Percentiles rank a stretch among this genome's conserved stretches.
Evolutionary conservation across 1,284 basidiomycete genomes (phyloP).

Genomic region (Trametes hirsuta): DNA sequence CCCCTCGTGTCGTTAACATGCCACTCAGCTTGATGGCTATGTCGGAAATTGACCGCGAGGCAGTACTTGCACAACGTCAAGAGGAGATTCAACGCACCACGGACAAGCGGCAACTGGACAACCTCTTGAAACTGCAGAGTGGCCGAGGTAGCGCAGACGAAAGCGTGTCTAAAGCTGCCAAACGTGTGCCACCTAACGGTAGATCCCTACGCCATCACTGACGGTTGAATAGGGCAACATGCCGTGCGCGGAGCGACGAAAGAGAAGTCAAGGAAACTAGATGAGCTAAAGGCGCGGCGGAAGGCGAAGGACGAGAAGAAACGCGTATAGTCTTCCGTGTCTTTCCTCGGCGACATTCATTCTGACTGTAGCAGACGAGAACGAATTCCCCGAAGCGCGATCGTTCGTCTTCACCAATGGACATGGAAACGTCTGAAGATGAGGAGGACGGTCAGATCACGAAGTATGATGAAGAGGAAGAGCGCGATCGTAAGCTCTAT

Average conservation of each 20-base stretch:
- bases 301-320: constrained; percentile 81
- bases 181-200: constrained; percentile 51
- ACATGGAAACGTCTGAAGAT: constrained; percentile 79
- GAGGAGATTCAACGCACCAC: constrained; percentile 82
- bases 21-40: constrained; percentile 69
- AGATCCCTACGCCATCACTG: background rate
- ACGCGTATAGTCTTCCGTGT: constrained; percentile 47
- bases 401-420: constrained; percentile 73
- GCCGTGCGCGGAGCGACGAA: constrained; percentile 79
- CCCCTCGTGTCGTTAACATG: constrained; percentile 5
- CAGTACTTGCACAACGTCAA: constrained; percentile 76
- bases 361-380: constrained; percentile 38
- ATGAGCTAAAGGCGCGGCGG: constrained; percentile 82
- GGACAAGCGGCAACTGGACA: constrained; percentile 75
- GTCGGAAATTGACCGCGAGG: constrained; percentile 89
- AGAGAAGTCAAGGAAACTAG: constrained; percentile 80
- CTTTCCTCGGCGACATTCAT: background rate
- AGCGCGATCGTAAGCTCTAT: constrained; percentile 57
- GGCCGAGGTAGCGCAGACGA: constrained; percentile 51
- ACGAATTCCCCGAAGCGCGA: constrained; percentile 63
- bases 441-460: constrained; percentile 76
- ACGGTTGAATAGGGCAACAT: constrained; percentile 60
- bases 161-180: constrained; percentile 70
- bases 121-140: constrained; percentile 74
- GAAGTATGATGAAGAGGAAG: constrained; percentile 70